Conservation (phyloP, 2,329 filamentous ascomycete genomes). For the Diaporthe longicolla region DNA sequence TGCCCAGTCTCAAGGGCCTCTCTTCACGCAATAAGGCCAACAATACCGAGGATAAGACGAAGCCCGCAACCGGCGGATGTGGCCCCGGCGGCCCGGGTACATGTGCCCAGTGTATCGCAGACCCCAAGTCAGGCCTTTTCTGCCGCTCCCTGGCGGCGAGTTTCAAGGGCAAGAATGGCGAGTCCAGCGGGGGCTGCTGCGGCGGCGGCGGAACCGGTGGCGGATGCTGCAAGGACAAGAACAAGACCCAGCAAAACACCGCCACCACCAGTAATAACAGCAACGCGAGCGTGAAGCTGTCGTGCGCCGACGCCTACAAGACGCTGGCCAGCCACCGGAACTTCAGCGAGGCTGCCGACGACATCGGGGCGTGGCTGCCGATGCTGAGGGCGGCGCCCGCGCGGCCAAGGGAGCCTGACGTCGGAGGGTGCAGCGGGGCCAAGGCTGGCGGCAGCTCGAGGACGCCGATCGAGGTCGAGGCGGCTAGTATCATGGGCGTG, state of each 20-base stretch:
- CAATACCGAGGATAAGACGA: conserved; percentile 45
- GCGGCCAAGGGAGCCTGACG: conserved; percentile 51
- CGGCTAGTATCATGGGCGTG: conserved; percentile 89
- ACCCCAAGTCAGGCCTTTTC: conserved; percentile 86
- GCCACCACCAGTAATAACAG: conserved; percentile 38
- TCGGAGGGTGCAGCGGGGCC: conserved; percentile 42
- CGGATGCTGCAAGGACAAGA: conserved; percentile 73
- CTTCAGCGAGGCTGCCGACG: conserved; percentile 80
- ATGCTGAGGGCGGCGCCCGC: conserved; percentile 74
- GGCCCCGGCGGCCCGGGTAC: conserved; percentile 81
- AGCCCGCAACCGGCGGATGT: conserved; percentile 58
- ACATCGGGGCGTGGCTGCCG: conserved; percentile 82
- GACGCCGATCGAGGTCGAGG: conserved; percentile 81
- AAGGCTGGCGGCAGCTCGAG: conserved; percentile 51
- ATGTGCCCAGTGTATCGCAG: conserved; percentile 82
- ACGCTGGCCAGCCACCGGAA: conserved; percentile 83
- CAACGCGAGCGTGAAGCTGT: conserved; percentile 57
- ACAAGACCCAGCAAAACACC: conserved; percentile 4
- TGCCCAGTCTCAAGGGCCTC: conserved; percentile 60
- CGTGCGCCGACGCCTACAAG: conserved; percentile 84
- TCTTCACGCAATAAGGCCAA: conserved; percentile 49
- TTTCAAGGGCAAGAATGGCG: conserved; percentile 58
- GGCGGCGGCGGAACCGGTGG: conserved; percentile 71
- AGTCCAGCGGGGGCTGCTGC: conserved; percentile 68
- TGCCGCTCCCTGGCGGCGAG: conserved; percentile 84